These are phyloP conservation scores for Aspergillus ruber DNA, from an alignment of 2,329 filamentous ascomycete species.

Conservation along the genomic window DNA sequence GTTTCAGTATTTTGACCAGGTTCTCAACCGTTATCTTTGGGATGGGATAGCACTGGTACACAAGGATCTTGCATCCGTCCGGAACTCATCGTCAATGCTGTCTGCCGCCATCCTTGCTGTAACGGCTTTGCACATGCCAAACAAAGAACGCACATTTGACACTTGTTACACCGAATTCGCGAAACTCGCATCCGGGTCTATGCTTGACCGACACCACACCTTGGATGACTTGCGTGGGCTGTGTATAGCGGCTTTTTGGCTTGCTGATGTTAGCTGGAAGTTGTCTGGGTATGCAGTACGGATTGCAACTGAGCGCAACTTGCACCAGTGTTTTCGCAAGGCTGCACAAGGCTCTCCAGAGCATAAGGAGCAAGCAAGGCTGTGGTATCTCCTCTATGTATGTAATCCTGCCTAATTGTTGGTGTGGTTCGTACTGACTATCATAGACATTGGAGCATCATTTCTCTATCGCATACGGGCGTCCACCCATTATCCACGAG, in stretches of 20 bases:
- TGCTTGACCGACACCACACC: constrained; percentile 48
- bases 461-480: constrained; percentile 40
- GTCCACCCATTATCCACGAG: constrained; percentile 39
- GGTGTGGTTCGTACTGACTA: constrained; percentile 7
- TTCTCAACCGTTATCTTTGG: constrained; percentile 36
- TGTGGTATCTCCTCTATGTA: constrained; percentile 41
- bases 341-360: constrained; percentile 32
- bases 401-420: constrained; percentile 8
- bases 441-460: constrained; percentile 36
- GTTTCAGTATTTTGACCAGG: constrained; percentile 35
- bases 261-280: constrained; percentile 48
- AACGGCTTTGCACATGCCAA: constrained; percentile 45
- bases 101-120: constrained; percentile 43
- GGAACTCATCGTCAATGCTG: constrained; percentile 42
- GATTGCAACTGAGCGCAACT: constrained; percentile 38
- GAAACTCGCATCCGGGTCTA: constrained; percentile 46
- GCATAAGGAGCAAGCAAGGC: constrained; percentile 30
- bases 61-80: constrained; percentile 40
- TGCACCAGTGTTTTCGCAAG: constrained; percentile 39
- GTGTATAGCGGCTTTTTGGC: constrained; percentile 52
- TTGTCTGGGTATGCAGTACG: constrained; percentile 38
- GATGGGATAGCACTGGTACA: constrained; percentile 43
- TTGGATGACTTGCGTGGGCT: constrained; percentile 48
- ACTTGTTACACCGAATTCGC: constrained; percentile 48
- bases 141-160: constrained; percentile 42